Conservation (phyloP, 352 stramenopile genomes). For the Phytophthora aleatoria region DNA sequence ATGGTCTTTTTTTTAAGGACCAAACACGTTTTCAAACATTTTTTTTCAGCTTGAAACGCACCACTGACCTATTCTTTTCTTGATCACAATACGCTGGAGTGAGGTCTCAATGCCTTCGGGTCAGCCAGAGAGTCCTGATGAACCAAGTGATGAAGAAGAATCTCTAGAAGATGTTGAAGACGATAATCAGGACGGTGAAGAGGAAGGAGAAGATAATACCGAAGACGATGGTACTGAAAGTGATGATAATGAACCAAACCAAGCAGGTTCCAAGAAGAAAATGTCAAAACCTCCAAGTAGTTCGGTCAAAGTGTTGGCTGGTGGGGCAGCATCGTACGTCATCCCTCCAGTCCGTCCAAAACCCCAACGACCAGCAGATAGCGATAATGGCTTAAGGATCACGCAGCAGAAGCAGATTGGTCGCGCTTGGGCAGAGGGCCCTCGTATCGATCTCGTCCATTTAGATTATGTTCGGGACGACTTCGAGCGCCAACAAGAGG, state of each 20-base stretch:
- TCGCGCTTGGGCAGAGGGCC: constrained; percentile 64
- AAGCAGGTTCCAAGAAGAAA: constrained; percentile 14
- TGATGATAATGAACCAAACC: constrained; percentile 15
- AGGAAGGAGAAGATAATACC: constrained; percentile 19
- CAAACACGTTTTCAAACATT: constrained; percentile 22
- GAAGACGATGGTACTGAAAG: constrained; percentile 28
- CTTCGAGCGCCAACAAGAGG: constrained; percentile 60
- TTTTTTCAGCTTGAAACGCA: constrained; percentile 26
- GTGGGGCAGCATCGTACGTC: constrained; percentile 33
- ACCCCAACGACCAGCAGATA: constrained; percentile 35
- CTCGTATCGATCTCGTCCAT: constrained; percentile 69
- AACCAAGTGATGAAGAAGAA: constrained; percentile 24
- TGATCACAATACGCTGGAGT: neutral
- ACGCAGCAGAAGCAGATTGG: constrained; percentile 68
- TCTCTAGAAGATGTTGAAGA: constrained; percentile 24
- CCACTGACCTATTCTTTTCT: constrained; percentile 26
- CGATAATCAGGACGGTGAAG: constrained; percentile 12
- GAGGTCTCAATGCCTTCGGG: constrained; percentile 3
- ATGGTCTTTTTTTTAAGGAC: constrained; percentile 21
- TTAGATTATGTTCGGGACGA: constrained; percentile 73
- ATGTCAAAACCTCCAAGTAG: constrained; percentile 15
- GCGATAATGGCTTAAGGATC: constrained; percentile 30
- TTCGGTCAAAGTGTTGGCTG: constrained; percentile 30
- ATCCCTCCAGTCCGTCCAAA: constrained; percentile 29
- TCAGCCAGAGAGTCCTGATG: constrained; percentile 6